phyloP scores from a whole-genome alignment of 108 stramenopile species.

The Fistulifera pelliculosa region DNA sequence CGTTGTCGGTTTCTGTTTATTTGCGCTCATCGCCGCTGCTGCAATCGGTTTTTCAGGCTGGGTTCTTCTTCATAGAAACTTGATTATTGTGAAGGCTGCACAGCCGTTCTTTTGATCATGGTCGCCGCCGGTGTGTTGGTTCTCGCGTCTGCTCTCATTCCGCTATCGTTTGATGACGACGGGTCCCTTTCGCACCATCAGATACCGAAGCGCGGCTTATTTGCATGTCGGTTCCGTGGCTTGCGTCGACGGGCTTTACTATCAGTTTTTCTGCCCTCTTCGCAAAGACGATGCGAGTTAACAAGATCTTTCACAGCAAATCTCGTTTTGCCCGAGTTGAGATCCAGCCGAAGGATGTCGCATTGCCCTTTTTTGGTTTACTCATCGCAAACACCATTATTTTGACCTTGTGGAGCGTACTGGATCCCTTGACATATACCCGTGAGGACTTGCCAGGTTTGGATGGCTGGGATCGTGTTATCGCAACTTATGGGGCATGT shows the following conservation, averaged over 20 bases:
- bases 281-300: constrained; percentile 44
- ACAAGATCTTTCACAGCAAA: constrained; percentile 18
- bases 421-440: constrained; percentile 28
- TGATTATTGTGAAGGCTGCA: constrained; percentile 16
- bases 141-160: constrained; percentile 22
- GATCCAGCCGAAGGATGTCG: constrained; percentile 33
- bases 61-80: constrained; percentile 11
- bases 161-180: constrained; percentile 11
- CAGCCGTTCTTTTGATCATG: constrained; percentile 34
- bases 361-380: constrained; percentile 30
- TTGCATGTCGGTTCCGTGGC: constrained; percentile 33
- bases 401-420: constrained; percentile 31
- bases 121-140: constrained; percentile 33
- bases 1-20: constrained; percentile 7
- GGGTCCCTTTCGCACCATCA: constrained; percentile 1
- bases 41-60: constrained; percentile 6
- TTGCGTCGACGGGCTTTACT: constrained; percentile 31
- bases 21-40: constrained; percentile 8
- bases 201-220: background rate
- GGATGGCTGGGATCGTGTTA: constrained; percentile 15
- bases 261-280: constrained; percentile 40
- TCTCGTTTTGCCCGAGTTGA: constrained; percentile 29
- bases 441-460: constrained; percentile 9
- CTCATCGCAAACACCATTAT: constrained; percentile 20
- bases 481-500: constrained; percentile 12